Conservation (phyloP, 352 stramenopile genomes). For the Peronospora destructor region DNA sequence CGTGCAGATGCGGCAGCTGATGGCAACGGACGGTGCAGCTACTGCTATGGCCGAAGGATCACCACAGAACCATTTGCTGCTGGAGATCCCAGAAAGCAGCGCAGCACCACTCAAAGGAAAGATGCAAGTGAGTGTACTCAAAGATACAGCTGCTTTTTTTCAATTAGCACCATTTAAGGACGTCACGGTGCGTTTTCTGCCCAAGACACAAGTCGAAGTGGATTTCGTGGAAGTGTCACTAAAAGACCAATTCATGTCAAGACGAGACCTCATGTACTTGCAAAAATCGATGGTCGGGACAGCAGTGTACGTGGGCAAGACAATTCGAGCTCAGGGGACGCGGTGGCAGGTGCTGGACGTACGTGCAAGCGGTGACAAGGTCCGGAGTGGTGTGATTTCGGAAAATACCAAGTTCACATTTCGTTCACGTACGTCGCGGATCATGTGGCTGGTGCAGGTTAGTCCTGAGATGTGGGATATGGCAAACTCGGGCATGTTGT, state of each 20-base stretch:
- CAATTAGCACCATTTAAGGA: conserved; percentile 71
- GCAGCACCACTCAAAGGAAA: conserved; percentile 65
- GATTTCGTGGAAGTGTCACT: conserved; percentile 88
- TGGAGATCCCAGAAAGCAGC: conserved; percentile 68
- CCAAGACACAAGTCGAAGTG: conserved; percentile 66
- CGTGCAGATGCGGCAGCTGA: conserved; percentile 9
- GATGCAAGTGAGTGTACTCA: conserved; percentile 76
- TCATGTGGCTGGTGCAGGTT: conserved; percentile 98
- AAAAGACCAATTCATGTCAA: conserved; percentile 90
- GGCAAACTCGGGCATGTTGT: conserved; percentile 82
- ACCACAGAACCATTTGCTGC: conserved; percentile 60
- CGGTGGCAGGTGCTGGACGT: conserved; percentile 88
- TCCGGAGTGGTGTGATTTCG: conserved; percentile 91
- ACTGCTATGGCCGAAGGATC: conserved; percentile 25
- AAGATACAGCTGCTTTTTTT: conserved; percentile 69
- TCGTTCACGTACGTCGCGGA: conserved; percentile 88
- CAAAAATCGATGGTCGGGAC: conserved; percentile 62
- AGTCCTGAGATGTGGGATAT: conserved; percentile 92
- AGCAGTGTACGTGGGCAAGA: conserved; percentile 74
- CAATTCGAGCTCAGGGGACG: conserved; percentile 61
- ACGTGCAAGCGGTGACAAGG: conserved; percentile 65
- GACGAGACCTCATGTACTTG: conserved; percentile 87
- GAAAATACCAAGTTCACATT: conserved; percentile 96
- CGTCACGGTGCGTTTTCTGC: conserved; percentile 75
- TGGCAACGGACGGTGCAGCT: conserved; percentile 22